phyloP scores from a whole-genome alignment of 1,139 yeast species.

The Zygoascus hellenicus region DNA sequence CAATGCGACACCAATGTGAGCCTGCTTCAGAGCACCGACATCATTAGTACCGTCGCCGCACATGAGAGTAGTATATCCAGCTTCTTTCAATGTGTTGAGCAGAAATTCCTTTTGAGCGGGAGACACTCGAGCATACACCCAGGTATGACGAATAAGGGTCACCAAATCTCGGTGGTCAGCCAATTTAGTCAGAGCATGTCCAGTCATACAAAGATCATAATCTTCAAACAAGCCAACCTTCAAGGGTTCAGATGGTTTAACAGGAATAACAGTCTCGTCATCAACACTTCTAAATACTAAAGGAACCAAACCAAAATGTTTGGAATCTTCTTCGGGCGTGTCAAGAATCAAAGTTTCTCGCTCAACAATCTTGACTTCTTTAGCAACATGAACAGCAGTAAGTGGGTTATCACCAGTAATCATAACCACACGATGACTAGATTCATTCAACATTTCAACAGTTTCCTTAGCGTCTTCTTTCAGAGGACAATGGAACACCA shows the following conservation, averaged over 20 bases:
- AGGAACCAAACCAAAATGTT: conserved; percentile 44
- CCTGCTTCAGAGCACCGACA: conserved; percentile 98
- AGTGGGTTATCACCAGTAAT: conserved; percentile 98
- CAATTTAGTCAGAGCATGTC: conserved; percentile 74
- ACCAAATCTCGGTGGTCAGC: conserved; percentile 50
- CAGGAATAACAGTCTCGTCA: conserved; percentile 68
- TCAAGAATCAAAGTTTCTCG: conserved; percentile 82
- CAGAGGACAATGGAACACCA: conserved; percentile 96
- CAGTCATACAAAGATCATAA: conserved; percentile 88
- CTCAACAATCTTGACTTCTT: conserved; percentile 82
- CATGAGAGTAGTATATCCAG: conserved; percentile 93
- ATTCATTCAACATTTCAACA: conserved; percentile 86
- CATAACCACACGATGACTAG: conserved; percentile 90
- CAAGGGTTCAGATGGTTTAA: conserved; percentile 50
- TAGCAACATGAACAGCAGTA: conserved; percentile 97
- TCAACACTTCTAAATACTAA: conserved; percentile 83
- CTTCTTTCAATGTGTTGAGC: conserved; percentile 71
- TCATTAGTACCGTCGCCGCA: conserved; percentile 99
- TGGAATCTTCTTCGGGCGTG: conserved; percentile 51
- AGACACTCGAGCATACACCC: conserved; percentile 98
- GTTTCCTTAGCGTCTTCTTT: conserved; percentile 89
- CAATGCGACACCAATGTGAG: conserved; percentile 95
- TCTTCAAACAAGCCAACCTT: conserved; percentile 54
- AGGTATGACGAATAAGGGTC: conserved; percentile 75
- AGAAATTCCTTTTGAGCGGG: conserved; percentile 93